Percentiles rank a stretch among this genome's conserved stretches.
These are phyloP conservation scores for Phylloboletellus chloephorus DNA, from an alignment of 1,284 basidiomycete genomes.

Conservation along the genomic window DNA sequence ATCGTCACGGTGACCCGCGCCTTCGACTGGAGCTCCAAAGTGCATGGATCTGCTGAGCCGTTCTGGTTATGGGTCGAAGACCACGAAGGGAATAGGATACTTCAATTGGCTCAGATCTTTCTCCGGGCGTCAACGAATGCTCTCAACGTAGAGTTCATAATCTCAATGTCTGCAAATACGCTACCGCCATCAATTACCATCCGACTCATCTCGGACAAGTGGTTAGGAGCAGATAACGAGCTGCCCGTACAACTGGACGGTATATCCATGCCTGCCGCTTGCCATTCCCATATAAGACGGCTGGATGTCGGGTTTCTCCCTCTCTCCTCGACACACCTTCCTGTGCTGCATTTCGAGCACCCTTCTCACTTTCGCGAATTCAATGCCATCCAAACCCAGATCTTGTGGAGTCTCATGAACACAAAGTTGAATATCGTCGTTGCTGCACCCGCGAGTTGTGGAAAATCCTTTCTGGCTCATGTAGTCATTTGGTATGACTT, in stretches of 20 bases:
- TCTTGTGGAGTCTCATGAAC: conserved; percentile 79
- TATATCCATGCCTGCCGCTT: conserved; percentile 72
- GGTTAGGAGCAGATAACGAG: conserved; percentile 89
- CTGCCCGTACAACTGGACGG: conserved; percentile 59
- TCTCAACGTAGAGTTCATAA: conserved; percentile 74
- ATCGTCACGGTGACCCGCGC: conserved; percentile 57
- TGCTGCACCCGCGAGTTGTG: conserved; percentile 76
- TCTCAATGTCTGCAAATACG: conserved; percentile 60
- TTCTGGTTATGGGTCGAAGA: conserved; percentile 98
- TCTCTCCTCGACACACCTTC: conserved; percentile 48
- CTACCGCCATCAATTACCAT: conserved; percentile 62
- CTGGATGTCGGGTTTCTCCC: conserved; percentile 82
- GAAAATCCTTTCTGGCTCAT: conserved; percentile 76
- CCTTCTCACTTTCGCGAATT: conserved; percentile 50
- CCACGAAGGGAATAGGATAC: conserved; percentile 69
- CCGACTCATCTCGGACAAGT: conserved; percentile 84
- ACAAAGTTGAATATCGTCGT: conserved; percentile 73
- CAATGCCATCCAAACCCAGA: conserved; percentile 88
- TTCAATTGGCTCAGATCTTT: conserved; percentile 75
- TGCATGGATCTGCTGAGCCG: conserved; percentile 77
- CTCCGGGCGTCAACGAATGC: conserved; percentile 61
- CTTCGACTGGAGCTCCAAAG: conserved; percentile 82
- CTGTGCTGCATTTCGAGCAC: conserved; percentile 44
- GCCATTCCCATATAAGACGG: conserved; percentile 60
- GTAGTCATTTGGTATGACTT: conserved; percentile 62